Evolutionary conservation across 148 eudicot genomes (phyloP), one percentile per base, ranked within the genome.

Genomic region (Fallopia convolvulus): DNA sequence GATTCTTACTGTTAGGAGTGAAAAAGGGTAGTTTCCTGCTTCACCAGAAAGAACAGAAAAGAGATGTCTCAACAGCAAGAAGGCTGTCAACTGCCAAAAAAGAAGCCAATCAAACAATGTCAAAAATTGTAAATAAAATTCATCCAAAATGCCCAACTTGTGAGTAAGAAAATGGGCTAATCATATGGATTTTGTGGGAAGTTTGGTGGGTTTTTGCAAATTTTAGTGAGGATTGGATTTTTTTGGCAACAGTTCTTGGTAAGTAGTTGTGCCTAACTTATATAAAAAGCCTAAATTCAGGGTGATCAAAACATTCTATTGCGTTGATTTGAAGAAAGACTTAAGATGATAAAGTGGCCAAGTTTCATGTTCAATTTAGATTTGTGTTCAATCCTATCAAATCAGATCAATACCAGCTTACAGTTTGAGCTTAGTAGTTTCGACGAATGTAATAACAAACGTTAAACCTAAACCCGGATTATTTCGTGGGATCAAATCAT

Each of bases 1-100:
- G 74, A 40, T 41, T 47, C 89, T 89, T 82, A 93, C 97, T 32
- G 93, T 88, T 17, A 82, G 32, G 76, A 85, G 85, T 36, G 97
- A 83, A 74, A 93, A 90, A 7, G 97, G 97, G 75, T 87, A 88
- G 36, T 83, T 83, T 75, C 71, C 82, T 75, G 84, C 82, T 81
- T 81, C 91, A 30, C 77, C 81, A 32, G 55, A 52, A 30, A 89
- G 17, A 58, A 83, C 84, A n/a, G 80, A 86, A 46, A 84, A 66
- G 68, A 86, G 74, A 76, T 93, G 88, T 75, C 90, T 90, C 76
- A 84, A 65, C 71, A 93, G 61, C 77, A 93, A 75, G 42, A 93
- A 81, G 46, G 72, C 70, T 33, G 96, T 91, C 78, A 90, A 74
- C 97, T 93, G 93, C 83, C 15, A 77, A 65, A 76, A 70, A 55